phyloP scores from a whole-genome alignment of 2,329 filamentous ascomycete genomes.

The Fusarium sp. region DNA sequence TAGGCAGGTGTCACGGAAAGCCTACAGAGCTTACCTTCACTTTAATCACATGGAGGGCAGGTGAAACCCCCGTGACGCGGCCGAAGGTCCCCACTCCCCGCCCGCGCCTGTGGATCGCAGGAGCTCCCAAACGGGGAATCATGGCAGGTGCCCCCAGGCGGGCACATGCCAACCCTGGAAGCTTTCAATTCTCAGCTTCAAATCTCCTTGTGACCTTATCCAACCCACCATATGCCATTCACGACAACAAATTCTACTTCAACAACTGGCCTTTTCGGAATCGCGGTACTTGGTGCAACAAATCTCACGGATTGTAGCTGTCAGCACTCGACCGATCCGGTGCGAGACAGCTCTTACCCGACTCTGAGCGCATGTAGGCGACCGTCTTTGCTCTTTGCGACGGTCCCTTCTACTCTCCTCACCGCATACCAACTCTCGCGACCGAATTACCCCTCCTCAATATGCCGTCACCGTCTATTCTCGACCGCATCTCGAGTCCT shows the following conservation, averaged over 20 bases:
- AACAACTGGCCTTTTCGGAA: background rate
- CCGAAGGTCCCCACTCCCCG: conserved; percentile 29
- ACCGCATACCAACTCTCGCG: background rate
- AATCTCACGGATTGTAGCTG: background rate
- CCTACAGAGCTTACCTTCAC: background rate
- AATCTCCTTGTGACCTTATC: conserved; percentile 14
- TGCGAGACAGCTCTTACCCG: conserved; percentile 18
- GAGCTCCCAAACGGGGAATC: conserved; percentile 15
- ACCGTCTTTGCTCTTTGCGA: conserved; percentile 9
- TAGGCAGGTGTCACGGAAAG: background rate
- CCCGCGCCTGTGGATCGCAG: conserved; percentile 30
- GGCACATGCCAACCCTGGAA: conserved; percentile 39
- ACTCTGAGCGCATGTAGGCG: conserved; percentile 19
- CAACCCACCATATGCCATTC: background rate
- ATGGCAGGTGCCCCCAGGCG: conserved; percentile 36
- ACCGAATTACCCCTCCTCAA: background rate
- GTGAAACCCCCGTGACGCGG: conserved; percentile 28
- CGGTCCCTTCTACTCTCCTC: background rate
- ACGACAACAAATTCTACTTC: background rate
- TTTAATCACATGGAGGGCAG: conserved; percentile 25
- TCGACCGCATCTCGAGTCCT: conserved; percentile 44
- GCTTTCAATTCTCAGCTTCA: conserved; percentile 17
- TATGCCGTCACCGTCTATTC: conserved; percentile 47
- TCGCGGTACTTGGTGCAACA: background rate
- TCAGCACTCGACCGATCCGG: background rate